A percentile compares a stretch with the other conserved stretches of the same genome.
phyloP scores from a whole-genome alignment of 192 early-diverging fungal genomes.

The Linnemannia exigua region DNA sequence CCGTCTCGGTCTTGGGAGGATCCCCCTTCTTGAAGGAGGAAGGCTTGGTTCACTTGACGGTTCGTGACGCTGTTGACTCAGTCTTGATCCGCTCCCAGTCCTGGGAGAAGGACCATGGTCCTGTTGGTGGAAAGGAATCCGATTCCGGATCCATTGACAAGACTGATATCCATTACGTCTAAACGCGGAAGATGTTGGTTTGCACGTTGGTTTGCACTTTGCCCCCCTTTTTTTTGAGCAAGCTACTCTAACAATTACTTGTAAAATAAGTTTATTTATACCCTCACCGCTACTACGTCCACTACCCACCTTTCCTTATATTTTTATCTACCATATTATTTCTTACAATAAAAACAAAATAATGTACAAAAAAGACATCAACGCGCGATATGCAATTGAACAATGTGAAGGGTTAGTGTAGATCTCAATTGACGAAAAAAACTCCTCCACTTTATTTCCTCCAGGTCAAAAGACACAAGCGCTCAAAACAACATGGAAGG shows the following conservation, averaged over 20 bases:
- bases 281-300: not conserved
- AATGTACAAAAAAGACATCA: not conserved
- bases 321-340: not conserved
- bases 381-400: too few species aligned
- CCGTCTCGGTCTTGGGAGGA: constrained; percentile 17
- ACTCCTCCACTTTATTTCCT: too few species aligned
- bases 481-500: too few species aligned
- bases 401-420: too few species aligned
- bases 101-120: constrained; percentile 20
- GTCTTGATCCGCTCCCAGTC: constrained; percentile 37
- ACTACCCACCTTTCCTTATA: not conserved
- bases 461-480: too few species aligned
- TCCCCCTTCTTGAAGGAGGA: constrained; percentile 55
- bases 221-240: not conserved
- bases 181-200: not conserved
- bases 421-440: too few species aligned
- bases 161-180: constrained; percentile 40
- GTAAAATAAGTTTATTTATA: constrained; percentile 4
- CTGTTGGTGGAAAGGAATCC: not conserved
- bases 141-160: constrained; percentile 5
- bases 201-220: too few species aligned
- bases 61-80: constrained; percentile 51
- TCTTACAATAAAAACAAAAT: not conserved
- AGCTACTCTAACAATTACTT: too few species aligned
- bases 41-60: constrained; percentile 51